These are phyloP conservation scores for Raphanus raphanistrum DNA, from an alignment of 345 rosid genomes.

Conservation along the genomic window DNA sequence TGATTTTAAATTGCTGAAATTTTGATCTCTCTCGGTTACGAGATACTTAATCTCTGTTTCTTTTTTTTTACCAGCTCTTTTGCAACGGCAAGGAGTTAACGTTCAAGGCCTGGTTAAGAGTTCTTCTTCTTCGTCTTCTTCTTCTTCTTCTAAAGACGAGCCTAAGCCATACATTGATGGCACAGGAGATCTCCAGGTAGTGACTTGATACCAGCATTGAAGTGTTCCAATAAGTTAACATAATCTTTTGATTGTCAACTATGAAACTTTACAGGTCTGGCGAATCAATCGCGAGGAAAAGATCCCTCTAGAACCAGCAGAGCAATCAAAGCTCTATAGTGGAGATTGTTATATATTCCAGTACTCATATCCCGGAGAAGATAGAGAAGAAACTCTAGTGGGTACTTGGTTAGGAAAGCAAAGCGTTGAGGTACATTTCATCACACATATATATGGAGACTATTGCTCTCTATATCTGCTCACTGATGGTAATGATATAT, in stretches of 20 bases:
- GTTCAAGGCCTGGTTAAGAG: constrained; percentile 81
- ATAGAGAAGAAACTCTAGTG: constrained; percentile 77
- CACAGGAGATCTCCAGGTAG: constrained; percentile 92
- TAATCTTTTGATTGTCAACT: constrained; percentile 1
- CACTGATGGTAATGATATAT: constrained; percentile 13
- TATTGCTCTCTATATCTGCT: constrained; percentile 9
- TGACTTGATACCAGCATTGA: constrained; percentile 16
- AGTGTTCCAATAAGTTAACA: constrained; percentile 6
- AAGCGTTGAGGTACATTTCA: constrained; percentile 69
- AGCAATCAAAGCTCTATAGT: constrained; percentile 81
- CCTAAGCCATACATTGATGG: constrained; percentile 85
- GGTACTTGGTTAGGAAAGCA: constrained; percentile 97
- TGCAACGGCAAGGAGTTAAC: constrained; percentile 90
- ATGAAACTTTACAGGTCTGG: constrained; percentile 67
- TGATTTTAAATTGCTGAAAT: not conserved
- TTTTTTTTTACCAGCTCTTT: constrained; percentile 53
- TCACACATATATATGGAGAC: not conserved
- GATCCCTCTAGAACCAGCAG: constrained; percentile 71
- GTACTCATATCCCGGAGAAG: constrained; percentile 93
- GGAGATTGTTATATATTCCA: constrained; percentile 93
- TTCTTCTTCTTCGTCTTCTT: constrained; percentile 32
- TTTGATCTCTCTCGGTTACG: constrained; percentile 5
- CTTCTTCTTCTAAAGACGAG: constrained; percentile 66
- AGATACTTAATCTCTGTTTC: constrained; percentile 16
- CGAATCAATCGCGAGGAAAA: constrained; percentile 73